phyloP scores from a whole-genome alignment of 2,329 filamentous ascomycete genomes.

The Alternaria solani region DNA sequence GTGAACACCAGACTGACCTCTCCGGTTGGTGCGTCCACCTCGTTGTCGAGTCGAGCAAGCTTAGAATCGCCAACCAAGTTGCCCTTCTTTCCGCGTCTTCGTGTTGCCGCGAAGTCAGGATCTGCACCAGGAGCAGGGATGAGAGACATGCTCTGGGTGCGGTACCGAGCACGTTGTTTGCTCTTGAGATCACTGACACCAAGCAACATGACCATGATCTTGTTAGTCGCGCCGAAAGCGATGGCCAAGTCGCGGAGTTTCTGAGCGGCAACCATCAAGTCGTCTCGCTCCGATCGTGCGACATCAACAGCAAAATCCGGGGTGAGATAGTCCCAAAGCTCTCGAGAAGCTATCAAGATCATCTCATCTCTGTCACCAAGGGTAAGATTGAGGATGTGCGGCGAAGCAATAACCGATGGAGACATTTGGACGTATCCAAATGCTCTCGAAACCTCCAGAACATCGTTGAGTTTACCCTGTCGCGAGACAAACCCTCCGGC shows the following conservation, averaged over 20 bases:
- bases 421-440: slow-evolving; percentile 95
- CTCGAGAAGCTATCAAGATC: slow-evolving; percentile 86
- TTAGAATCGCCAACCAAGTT: slow-evolving; percentile 79
- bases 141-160: slow-evolving; percentile 85
- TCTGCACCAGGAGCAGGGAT: slow-evolving; percentile 74
- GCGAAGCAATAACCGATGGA: slow-evolving; percentile 90
- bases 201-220: slow-evolving; percentile 99
- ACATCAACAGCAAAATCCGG: slow-evolving; percentile 92
- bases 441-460: slow-evolving; percentile 88
- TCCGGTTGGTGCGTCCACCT: slow-evolving; percentile 89
- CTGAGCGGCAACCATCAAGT: slow-evolving; percentile 94
- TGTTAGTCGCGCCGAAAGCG: slow-evolving; percentile 89
- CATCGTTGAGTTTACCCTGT: slow-evolving; percentile 91
- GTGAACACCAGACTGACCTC: slow-evolving; percentile 96
- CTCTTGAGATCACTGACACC: slow-evolving; percentile 91
- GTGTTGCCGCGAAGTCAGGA: slow-evolving; percentile 73
- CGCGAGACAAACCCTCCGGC: slow-evolving; percentile 95
- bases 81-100: slow-evolving; percentile 66
- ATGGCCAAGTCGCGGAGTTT: slow-evolving; percentile 95
- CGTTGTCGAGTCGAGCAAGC: slow-evolving; percentile 83
- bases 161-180: slow-evolving; percentile 76
- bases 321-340: slow-evolving; percentile 94
- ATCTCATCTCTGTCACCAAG: slow-evolving; percentile 92
- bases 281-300: slow-evolving; percentile 81
- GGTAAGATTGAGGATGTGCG: slow-evolving; percentile 78